Evolutionary conservation across 73 alveolate genomes (phyloP).

Genomic region (Paramecium primaurelia): DNA sequence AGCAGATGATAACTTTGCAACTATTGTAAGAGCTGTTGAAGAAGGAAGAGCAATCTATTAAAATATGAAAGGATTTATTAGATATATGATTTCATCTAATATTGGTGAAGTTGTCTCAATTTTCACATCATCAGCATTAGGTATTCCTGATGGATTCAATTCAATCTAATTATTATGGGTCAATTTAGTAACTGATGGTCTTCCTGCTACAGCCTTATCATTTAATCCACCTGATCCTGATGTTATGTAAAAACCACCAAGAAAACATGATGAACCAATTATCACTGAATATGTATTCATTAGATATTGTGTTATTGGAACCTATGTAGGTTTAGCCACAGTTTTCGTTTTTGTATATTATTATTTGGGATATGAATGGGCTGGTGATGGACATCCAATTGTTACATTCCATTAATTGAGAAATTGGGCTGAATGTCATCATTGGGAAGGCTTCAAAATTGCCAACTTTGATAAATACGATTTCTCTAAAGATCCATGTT

Average conservation of each 20-base stretch:
- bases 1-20: slow-evolving; percentile 98
- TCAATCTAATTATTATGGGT: slow-evolving; percentile 99
- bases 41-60: slow-evolving; percentile 99
- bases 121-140: slow-evolving; percentile 98
- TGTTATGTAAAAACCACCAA: slow-evolving; percentile 91
- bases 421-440: slow-evolving; percentile 76
- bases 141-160: slow-evolving; percentile 97
- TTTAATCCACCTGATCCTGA: slow-evolving; percentile 99
- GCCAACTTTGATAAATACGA: slow-evolving; percentile 66
- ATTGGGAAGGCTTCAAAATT: slow-evolving; percentile 74
- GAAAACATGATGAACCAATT: slow-evolving; percentile 82
- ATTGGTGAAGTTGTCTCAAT: slow-evolving; percentile 98
- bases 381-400: slow-evolving; percentile 62
- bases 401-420: slow-evolving; percentile 49
- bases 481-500: slow-evolving; percentile 86
- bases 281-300: slow-evolving; percentile 71
- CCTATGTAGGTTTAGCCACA: slow-evolving; percentile 93
- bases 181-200: slow-evolving; percentile 98
- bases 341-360: slow-evolving; percentile 78
- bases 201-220: slow-evolving; percentile 97
- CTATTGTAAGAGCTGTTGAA: slow-evolving; percentile 98
- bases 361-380: slow-evolving; percentile 69
- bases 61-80: slow-evolving; percentile 98
- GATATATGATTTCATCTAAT: slow-evolving; percentile 97
- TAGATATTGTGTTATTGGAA: slow-evolving; percentile 79